Conservation (phyloP, 345 rosid species). For the Lepidium didymum region DNA sequence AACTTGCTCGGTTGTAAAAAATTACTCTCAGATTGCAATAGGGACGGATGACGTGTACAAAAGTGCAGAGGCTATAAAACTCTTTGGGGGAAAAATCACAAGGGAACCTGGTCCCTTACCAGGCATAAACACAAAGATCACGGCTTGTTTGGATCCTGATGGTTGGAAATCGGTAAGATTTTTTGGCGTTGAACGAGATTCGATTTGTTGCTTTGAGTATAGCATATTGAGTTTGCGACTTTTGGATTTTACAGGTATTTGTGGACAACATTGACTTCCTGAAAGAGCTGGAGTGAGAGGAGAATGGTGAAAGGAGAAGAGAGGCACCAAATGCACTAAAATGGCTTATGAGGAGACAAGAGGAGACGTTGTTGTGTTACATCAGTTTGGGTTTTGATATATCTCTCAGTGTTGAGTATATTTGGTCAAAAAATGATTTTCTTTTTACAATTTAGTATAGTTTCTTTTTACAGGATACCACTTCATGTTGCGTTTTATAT, state of each 20-base stretch:
- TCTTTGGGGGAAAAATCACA: conserved; percentile 80
- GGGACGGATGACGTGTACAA: conserved; percentile 95
- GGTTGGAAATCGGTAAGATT: conserved; percentile 93
- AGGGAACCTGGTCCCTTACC: conserved; percentile 97
- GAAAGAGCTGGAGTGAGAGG: conserved; percentile 78
- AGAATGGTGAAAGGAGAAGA: conserved; percentile 10
- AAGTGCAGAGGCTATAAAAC: conserved; percentile 85
- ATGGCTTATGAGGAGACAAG: not conserved
- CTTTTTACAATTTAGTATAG: conserved; percentile 1
- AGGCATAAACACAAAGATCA: conserved; percentile 90
- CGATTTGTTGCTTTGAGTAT: not conserved
- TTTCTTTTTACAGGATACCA: not conserved
- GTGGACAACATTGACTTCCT: conserved; percentile 86
- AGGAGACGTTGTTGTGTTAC: not conserved
- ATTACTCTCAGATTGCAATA: conserved; percentile 58
- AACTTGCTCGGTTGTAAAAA: not conserved
- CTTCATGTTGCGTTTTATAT: not conserved
- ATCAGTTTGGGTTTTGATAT: conserved; percentile 8
- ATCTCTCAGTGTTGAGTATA: conserved; percentile 1
- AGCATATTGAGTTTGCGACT: not conserved
- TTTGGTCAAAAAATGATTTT: conserved; percentile 13
- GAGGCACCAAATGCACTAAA: conserved; percentile 1
- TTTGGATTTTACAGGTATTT: conserved; percentile 50
- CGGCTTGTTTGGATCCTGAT: conserved; percentile 95
- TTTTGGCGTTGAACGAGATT: not conserved